phyloP scores from a whole-genome alignment of 202 grass and related monocot species.

The Alloteropsis angusta region DNA sequence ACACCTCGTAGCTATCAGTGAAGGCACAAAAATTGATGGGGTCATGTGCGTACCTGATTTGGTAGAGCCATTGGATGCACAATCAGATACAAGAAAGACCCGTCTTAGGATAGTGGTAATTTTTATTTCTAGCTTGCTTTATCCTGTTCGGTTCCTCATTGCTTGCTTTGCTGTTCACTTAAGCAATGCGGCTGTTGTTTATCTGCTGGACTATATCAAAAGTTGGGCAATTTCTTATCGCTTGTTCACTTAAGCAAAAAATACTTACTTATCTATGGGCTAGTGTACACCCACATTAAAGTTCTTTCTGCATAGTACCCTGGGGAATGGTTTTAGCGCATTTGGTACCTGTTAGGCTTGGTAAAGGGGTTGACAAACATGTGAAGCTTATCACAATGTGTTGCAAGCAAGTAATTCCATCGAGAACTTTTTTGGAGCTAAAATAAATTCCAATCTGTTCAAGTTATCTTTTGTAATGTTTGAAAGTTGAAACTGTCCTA shows the following conservation, averaged over 20 bases:
- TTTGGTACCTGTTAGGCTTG: neutral
- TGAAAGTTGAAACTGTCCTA: neutral
- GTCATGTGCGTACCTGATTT: conserved; percentile 73
- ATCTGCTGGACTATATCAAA: neutral
- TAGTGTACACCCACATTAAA: neutral
- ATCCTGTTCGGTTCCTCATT: conserved; percentile 7
- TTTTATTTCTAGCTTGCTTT: conserved; percentile 19
- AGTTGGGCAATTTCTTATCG: neutral
- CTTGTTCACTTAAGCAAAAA: neutral
- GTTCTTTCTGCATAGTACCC: neutral
- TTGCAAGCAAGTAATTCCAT: neutral
- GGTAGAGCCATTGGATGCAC: conserved; percentile 60
- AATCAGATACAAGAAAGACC: conserved; percentile 56
- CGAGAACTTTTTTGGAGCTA: neutral
- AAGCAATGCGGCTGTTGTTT: neutral
- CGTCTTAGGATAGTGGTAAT: conserved; percentile 82
- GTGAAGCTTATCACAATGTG: neutral
- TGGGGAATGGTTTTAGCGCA: neutral
- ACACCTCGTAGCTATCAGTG: conserved; percentile 72
- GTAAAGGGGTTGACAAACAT: neutral
- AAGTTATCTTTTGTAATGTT: neutral
- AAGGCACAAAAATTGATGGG: conserved; percentile 74
- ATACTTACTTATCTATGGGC: neutral
- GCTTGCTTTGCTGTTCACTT: neutral
- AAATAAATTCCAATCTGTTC: neutral